Conservation (phyloP, 345 rosid genomes). For the Draba incana region DNA sequence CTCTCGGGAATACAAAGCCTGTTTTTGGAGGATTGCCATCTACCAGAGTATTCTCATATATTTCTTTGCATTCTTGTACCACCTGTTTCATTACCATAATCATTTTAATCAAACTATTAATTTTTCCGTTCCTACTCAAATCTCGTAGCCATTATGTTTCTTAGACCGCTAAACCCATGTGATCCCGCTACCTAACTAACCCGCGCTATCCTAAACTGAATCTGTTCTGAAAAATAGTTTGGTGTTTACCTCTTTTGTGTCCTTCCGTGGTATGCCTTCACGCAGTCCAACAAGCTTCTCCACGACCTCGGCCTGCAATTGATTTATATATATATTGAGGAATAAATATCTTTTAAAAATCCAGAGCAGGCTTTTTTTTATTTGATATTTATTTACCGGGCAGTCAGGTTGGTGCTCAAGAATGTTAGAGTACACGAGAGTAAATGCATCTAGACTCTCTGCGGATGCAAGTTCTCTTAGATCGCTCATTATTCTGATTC, state of each 20-base stretch:
- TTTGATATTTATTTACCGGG: constrained; percentile 59
- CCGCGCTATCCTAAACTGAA: background rate
- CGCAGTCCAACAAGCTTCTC: constrained; percentile 95
- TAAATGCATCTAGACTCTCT: constrained; percentile 92
- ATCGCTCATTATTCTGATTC: constrained; percentile 86
- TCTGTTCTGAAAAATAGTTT: background rate
- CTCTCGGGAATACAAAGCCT: constrained; percentile 82
- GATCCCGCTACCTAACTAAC: background rate
- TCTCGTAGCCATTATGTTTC: background rate
- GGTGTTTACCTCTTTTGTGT: constrained; percentile 87
- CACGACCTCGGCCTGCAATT: constrained; percentile 85
- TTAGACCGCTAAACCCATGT: background rate
- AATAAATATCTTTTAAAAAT: constrained; percentile 6
- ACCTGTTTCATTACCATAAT: constrained; percentile 56
- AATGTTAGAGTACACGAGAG: constrained; percentile 90
- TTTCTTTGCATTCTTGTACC: constrained; percentile 96
- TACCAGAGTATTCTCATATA: constrained; percentile 80
- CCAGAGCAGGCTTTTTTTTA: constrained; percentile 23
- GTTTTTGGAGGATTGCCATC: constrained; percentile 87
- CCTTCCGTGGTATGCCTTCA: constrained; percentile 96
- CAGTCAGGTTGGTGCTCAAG: constrained; percentile 98
- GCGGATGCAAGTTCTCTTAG: constrained; percentile 98
- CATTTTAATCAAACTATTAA: constrained; percentile 12
- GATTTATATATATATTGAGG: background rate
- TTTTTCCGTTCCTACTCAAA: background rate